Evolutionary conservation across 1,284 basidiomycete genomes (phyloP).

Genomic region (Porodaedalea pini): DNA sequence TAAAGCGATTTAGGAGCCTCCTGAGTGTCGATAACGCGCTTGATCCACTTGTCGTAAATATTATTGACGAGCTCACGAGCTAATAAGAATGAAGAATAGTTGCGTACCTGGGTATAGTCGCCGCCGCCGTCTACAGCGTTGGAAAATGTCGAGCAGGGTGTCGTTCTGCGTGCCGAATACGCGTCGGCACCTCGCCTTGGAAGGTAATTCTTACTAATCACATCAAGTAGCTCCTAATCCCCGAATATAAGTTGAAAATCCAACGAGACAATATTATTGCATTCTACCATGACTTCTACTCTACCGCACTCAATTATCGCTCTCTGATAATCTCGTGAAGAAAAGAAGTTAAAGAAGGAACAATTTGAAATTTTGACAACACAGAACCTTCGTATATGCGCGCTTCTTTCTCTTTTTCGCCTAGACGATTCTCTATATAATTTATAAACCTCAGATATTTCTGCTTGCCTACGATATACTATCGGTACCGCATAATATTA

Average conservation of each 20-base stretch:
- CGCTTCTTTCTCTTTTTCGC: no score
- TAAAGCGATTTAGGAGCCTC: not conserved
- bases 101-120: constrained; percentile 5
- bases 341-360: no score
- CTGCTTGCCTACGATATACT: no score
- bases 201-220: not conserved
- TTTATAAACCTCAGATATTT: no score
- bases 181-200: constrained; percentile 1
- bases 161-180: constrained; percentile 6
- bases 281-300: no score
- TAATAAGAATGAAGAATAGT: not conserved
- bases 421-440: no score
- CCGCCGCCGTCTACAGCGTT: constrained; percentile 2
- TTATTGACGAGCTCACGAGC: not conserved
- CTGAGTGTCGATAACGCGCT: not conserved
- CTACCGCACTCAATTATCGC: no score
- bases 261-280: no score
- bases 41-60: not conserved
- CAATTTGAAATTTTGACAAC: no score
- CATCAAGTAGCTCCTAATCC: not conserved
- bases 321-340: no score
- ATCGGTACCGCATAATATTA: no score
- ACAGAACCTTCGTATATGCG: no score
- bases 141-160: constrained; percentile 5
- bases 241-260: not conserved